Conservation (phyloP, 352 stramenopile genomes). For the Globisporangium radiosum region DNA sequence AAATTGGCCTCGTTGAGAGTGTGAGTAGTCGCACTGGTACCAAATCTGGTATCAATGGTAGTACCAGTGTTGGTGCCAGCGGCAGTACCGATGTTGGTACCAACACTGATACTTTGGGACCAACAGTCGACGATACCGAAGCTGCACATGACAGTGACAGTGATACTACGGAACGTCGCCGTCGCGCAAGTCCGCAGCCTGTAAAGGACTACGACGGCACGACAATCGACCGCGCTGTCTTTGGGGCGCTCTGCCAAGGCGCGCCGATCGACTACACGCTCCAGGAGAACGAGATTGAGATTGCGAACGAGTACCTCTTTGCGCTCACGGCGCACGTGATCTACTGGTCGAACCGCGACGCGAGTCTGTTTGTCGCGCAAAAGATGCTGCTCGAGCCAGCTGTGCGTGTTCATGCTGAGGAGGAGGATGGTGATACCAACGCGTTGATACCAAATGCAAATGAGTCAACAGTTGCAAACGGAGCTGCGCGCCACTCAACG, state of each 20-base stretch:
- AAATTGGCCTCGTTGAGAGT: slow-evolving; percentile 67
- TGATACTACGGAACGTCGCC: background rate
- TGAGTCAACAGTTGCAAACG: background rate
- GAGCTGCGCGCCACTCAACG: too few species aligned
- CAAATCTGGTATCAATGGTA: background rate
- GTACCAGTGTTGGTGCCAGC: background rate
- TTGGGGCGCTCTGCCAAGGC: slow-evolving; percentile 59
- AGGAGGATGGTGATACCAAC: background rate
- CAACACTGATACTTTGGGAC: background rate
- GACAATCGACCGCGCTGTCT: slow-evolving; percentile 41
- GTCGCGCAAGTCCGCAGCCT: slow-evolving; percentile 9
- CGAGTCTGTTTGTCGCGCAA: slow-evolving; percentile 88
- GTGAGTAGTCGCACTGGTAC: background rate
- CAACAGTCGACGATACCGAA: background rate
- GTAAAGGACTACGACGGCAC: slow-evolving; percentile 23
- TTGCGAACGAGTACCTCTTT: slow-evolving; percentile 91
- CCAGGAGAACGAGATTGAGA: slow-evolving; percentile 93
- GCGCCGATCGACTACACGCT: slow-evolving; percentile 84
- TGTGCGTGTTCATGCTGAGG: slow-evolving; percentile 4
- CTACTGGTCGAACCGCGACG: slow-evolving; percentile 90
- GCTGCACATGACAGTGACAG: slow-evolving; percentile 12
- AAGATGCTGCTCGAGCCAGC: slow-evolving; percentile 78
- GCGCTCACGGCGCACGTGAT: slow-evolving; percentile 89
- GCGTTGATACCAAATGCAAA: background rate
- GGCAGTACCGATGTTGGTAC: background rate